phyloP scores from a whole-genome alignment of 208 protist genomes.

The Trypanosoma boissoni region DNA sequence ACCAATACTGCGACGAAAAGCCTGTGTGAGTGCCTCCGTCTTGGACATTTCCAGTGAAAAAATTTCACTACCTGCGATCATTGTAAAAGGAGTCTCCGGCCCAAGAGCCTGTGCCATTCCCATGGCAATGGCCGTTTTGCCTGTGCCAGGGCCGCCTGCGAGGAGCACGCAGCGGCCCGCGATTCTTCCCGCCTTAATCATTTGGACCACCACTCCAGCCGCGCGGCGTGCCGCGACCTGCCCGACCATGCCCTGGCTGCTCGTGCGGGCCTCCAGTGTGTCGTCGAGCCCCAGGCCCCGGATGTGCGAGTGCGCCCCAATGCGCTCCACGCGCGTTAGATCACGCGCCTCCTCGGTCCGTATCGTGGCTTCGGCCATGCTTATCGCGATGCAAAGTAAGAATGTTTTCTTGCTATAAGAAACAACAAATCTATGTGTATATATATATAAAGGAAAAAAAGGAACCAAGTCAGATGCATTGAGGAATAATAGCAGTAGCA shows the following conservation, averaged over 20 bases:
- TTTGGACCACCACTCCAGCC: slow-evolving; percentile 93
- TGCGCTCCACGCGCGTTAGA: slow-evolving; percentile 95
- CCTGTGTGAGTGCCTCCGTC: slow-evolving; percentile 99
- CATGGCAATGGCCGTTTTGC: slow-evolving; percentile 99
- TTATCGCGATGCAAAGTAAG: no score
- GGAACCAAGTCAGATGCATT: no score
- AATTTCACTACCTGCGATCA: slow-evolving; percentile 99
- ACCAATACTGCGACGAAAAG: slow-evolving; percentile 98
- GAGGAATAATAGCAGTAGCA: no score
- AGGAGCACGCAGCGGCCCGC: slow-evolving; percentile 99
- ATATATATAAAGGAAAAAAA: slow-evolving; percentile 1
- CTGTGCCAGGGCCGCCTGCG: slow-evolving; percentile 96
- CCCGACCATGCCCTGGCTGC: slow-evolving; percentile 98
- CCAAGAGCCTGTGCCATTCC: slow-evolving; percentile 98
- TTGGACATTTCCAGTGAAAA: slow-evolving; percentile 99
- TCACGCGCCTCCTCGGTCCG: slow-evolving; percentile 94
- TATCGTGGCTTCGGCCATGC: slow-evolving; percentile 67
- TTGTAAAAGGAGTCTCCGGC: slow-evolving; percentile 98
- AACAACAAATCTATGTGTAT: no score
- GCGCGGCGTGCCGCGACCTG: slow-evolving; percentile 93
- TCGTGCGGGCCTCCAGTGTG: slow-evolving; percentile 91
- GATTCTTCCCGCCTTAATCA: slow-evolving; percentile 99
- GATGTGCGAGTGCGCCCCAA: slow-evolving; percentile 99
- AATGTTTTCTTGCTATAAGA: no score
- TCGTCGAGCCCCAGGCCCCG: slow-evolving; percentile 99